Percentiles rank a stretch among this genome's conserved stretches.
Evolutionary conservation across 139 green algal species (phyloP).

Genomic region (Micromonas pusilla): DNA sequence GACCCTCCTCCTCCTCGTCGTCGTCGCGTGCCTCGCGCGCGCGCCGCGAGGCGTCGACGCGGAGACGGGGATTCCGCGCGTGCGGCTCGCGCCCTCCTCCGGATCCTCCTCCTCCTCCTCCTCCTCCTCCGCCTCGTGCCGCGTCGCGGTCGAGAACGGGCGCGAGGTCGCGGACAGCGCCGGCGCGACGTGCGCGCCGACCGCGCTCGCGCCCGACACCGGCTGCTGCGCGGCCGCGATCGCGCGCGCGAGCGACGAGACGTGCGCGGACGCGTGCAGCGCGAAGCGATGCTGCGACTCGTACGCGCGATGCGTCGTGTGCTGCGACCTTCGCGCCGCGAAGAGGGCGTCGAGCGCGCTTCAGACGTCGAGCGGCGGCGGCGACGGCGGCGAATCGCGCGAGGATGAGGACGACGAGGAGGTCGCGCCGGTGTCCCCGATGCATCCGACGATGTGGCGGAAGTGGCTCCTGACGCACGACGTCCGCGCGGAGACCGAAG

Average conservation of each 20-base stretch:
- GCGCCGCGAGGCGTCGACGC: too few relatives aligned
- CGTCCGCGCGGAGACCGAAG: not conserved
- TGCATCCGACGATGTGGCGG: not conserved
- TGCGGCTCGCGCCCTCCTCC: too few relatives aligned
- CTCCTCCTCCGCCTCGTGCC: not conserved
- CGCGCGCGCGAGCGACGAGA: not conserved
- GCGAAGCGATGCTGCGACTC: not conserved
- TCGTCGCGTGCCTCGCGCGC: too few relatives aligned
- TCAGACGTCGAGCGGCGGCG: too few relatives aligned
- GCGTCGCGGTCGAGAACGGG: not conserved
- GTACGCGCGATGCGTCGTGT: not conserved
- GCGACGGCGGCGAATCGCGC: not conserved
- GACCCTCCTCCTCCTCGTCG: too few relatives aligned
- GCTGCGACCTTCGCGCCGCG: not conserved
- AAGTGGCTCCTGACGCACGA: not conserved
- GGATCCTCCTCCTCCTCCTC: not conserved
- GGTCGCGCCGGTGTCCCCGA: not conserved
- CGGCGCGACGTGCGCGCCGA: not conserved
- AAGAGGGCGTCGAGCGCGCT: too few relatives aligned
- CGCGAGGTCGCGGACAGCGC: not conserved
- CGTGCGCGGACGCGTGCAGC: not conserved
- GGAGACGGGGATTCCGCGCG: slow-evolving; percentile 33
- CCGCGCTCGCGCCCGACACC: not conserved
- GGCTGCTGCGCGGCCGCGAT: not conserved
- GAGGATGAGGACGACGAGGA: not conserved